Evolutionary conservation across 2,329 filamentous ascomycete species (phyloP).

Genomic region (Ustulina deusta): DNA sequence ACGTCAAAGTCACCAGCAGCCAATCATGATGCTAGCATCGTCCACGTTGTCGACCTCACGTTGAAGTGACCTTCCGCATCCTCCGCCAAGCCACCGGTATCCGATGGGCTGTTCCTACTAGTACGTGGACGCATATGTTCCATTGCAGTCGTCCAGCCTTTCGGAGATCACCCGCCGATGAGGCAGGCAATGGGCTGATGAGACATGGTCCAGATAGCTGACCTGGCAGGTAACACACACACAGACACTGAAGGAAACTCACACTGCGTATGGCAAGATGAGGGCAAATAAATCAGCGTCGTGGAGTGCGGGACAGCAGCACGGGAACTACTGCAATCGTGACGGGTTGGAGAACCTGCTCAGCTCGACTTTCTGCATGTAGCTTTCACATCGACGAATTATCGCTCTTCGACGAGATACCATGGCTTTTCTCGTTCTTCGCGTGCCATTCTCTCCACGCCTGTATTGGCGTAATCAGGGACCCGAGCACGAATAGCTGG

Average conservation of each 20-base stretch:
- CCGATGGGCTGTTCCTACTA: conserved; percentile 19
- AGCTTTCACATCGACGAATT: not conserved
- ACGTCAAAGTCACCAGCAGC: not conserved
- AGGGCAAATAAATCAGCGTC: not conserved
- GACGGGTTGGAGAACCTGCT: not conserved
- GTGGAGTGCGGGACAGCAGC: not conserved
- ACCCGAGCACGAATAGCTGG: too few species aligned
- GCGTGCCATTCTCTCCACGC: not conserved
- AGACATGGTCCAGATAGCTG: conserved; percentile 1
- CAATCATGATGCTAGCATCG: conserved; percentile 23
- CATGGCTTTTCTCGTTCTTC: not conserved
- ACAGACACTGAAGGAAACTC: not conserved
- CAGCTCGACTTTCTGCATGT: not conserved
- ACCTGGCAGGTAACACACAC: not conserved
- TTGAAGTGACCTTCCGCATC: conserved; percentile 15
- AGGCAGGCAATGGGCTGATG: conserved; percentile 9
- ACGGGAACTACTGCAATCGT: not conserved
- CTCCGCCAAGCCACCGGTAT: conserved; percentile 29
- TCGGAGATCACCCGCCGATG: conserved; percentile 24
- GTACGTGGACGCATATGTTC: too few species aligned
- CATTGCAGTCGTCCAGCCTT: not conserved
- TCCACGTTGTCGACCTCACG: conserved; percentile 34
- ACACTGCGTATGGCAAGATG: not conserved
- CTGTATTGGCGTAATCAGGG: not conserved
- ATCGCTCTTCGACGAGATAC: not conserved